Conservation (phyloP, 2,329 filamentous ascomycete species). For the Fonsecaea pugnacius region DNA sequence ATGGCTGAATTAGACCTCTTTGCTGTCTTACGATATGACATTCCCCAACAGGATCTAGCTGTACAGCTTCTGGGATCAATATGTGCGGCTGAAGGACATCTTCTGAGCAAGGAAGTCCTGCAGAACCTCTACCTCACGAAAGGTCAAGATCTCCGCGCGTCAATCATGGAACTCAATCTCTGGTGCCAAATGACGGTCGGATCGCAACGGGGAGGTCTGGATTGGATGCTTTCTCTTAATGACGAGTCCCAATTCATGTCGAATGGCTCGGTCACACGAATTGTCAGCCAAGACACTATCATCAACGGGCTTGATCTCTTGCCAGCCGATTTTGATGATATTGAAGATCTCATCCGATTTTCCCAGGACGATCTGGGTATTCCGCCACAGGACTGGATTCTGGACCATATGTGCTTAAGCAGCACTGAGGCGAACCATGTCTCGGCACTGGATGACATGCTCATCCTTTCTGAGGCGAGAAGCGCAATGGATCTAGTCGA, state of each 20-base stretch:
- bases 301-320: constrained; percentile 72
- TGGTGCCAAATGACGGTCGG: constrained; percentile 98
- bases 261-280: constrained; percentile 66
- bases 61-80: constrained; percentile 80
- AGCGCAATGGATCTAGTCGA: constrained; percentile 32
- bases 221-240: constrained; percentile 86
- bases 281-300: constrained; percentile 82
- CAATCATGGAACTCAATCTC: constrained; percentile 83
- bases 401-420: constrained; percentile 54
- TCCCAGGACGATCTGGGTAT: constrained; percentile 25
- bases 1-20: constrained; percentile 75
- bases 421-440: constrained; percentile 61
- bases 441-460: constrained; percentile 64
- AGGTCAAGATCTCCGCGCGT: constrained; percentile 74
- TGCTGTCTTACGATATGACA: constrained; percentile 77
- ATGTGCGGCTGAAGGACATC: constrained; percentile 86
- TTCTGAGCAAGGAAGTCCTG: constrained; percentile 70
- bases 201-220: constrained; percentile 81
- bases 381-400: constrained; percentile 31
- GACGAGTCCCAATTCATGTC: constrained; percentile 68
- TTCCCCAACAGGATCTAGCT: constrained; percentile 69
- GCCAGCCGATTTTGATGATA: constrained; percentile 38
- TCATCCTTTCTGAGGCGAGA: constrained; percentile 24
- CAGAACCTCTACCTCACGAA: constrained; percentile 72
- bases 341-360: constrained; percentile 28